phyloP scores from a whole-genome alignment of 495 filamentous ascomycete genomes.

The Acidomyces sp. region DNA sequence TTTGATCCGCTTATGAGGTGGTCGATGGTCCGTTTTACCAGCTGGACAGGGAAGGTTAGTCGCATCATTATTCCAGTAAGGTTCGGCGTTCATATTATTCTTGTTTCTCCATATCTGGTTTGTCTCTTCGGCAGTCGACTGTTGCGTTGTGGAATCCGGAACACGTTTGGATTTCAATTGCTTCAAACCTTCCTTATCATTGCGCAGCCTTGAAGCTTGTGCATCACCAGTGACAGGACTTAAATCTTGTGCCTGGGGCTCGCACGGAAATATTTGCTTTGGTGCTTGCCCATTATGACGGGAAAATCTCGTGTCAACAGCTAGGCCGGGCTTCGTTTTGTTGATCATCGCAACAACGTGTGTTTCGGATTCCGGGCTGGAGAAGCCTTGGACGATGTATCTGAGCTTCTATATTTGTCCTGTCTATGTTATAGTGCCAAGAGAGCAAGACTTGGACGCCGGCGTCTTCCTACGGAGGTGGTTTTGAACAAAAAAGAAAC shows the following conservation, averaged over 20 bases:
- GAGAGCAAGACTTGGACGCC: no score
- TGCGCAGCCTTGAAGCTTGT: constrained; percentile 1
- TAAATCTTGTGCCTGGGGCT: constrained; percentile 9
- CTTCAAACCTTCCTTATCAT: no score
- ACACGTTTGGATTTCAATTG: no score
- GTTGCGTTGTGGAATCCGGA: background rate
- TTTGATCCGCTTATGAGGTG: constrained; percentile 12
- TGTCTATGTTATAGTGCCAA: no score
- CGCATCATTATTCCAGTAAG: background rate
- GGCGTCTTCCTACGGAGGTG: no score
- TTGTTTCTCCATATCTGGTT: background rate
- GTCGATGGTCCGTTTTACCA: background rate
- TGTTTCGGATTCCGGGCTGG: no score
- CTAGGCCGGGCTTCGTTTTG: constrained; percentile 22
- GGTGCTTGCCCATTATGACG: constrained; percentile 20
- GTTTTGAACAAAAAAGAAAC: no score
- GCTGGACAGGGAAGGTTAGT: background rate
- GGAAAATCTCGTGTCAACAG: constrained; percentile 25
- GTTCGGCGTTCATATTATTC: no score
- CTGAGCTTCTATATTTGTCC: no score
- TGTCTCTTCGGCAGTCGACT: background rate
- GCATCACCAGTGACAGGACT: constrained; percentile 1
- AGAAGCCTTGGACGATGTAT: no score
- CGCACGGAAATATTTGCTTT: constrained; percentile 23
- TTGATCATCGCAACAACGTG: no score